These are phyloP conservation scores for Alternaria rosae DNA, from an alignment of 2,329 filamentous ascomycete species.

Conservation along the genomic window DNA sequence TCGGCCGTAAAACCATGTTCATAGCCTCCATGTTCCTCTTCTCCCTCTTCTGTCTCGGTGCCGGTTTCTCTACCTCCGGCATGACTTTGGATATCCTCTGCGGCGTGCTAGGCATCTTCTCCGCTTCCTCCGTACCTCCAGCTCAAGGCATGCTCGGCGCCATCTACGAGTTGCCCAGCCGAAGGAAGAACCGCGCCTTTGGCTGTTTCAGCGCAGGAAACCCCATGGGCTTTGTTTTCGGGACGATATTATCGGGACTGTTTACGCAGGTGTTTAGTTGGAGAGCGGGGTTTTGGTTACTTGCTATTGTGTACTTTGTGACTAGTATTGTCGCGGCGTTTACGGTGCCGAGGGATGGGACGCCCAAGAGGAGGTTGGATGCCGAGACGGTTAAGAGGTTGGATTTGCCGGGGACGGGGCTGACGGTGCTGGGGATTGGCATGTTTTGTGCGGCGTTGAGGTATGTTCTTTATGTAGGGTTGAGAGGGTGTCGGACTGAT, in stretches of 20 bases:
- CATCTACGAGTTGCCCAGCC: conserved; percentile 67
- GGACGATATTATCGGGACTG: conserved; percentile 68
- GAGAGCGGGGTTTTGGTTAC: conserved; percentile 68
- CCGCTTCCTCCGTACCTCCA: conserved; percentile 69
- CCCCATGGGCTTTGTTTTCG: conserved; percentile 64
- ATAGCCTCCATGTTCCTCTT: conserved; percentile 67
- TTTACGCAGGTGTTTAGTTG: conserved; percentile 68
- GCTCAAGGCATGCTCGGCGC: conserved; percentile 70
- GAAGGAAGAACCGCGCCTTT: conserved; percentile 70
- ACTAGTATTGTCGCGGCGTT: conserved; percentile 66
- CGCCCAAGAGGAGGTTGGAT: conserved; percentile 55
- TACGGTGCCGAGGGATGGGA: conserved; percentile 65
- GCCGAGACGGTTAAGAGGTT: conserved; percentile 63
- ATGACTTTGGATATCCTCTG: conserved; percentile 69
- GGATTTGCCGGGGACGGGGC: conserved; percentile 66
- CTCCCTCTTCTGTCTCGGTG: conserved; percentile 63
- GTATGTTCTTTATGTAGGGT: conserved; percentile 44
- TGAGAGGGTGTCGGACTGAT: conserved; percentile 14
- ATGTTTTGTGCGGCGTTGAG: conserved; percentile 69
- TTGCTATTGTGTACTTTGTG: conserved; percentile 69
- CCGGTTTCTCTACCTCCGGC: conserved; percentile 66
- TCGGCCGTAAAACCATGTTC: conserved; percentile 69
- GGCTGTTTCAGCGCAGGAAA: conserved; percentile 68
- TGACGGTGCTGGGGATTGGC: conserved; percentile 71
- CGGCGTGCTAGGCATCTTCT: conserved; percentile 69